Evolutionary conservation across 2,329 filamentous ascomycete genomes (phyloP), one percentile per base, ranked within the genome.

Genomic region (Pseudogymnoascus sp.): DNA sequence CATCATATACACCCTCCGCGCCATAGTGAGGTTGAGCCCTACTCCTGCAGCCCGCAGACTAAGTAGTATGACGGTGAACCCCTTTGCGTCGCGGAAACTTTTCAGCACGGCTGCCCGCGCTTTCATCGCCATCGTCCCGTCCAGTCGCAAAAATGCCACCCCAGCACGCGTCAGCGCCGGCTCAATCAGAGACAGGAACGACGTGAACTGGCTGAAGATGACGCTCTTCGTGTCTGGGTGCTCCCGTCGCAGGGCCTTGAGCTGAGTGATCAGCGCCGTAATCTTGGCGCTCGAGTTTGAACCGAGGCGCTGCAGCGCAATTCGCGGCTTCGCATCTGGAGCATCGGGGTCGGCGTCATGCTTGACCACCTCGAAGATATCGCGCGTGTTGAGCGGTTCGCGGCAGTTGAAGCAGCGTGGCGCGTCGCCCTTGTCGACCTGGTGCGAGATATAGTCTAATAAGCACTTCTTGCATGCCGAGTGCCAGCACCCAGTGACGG

Each of bases 401-500:
- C 95, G 89, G 73, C 95, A 99, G 68, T 89, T 93, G 78, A 96
- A 96, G 75, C 95, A 99, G 9, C 88, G 85, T 1, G 95, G 89
- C 0, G 88, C 75, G 60, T 90, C 83, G 46, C 87, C 86, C 64
- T 88, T 91, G 68, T 91, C 87, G 4, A 82, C 88, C 73, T 96
- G 89, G 71, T 96, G 92, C 66, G 89, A 86, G 71, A 99, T 96
- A 69, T 91, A 96, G 69, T 91, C 87, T 1, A 96, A 78, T n/a
- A 97, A 78, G 70, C 95, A 99, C 66, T 90, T 88, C 76, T 95
- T 96, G 78, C 95, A 99, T 0, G 95, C 93, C 35, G 91, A 96
- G 75, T 99, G 95, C 92, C 95, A 99, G 76, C 95, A 99, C 0
- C 91, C 91, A 0, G 95, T 97, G 1, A 99, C 95, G 0, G 90